phyloP scores from a whole-genome alignment of 2,329 filamentous ascomycete species.

The Exophiala spinifera region DNA sequence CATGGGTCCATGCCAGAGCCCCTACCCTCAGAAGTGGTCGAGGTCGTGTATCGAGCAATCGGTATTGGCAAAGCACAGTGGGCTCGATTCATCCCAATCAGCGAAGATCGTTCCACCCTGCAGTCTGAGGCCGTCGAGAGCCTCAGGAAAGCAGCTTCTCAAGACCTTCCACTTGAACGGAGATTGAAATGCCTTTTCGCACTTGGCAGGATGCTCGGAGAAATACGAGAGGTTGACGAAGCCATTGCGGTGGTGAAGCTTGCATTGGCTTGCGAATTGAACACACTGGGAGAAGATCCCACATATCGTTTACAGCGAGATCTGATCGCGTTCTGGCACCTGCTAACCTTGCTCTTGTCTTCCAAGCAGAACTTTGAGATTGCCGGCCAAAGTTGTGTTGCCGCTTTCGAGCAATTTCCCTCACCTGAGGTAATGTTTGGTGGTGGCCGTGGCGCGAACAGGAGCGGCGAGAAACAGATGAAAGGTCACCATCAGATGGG shows the following conservation, averaged over 20 bases:
- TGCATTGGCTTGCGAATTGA: slow-evolving; percentile 61
- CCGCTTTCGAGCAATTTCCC: slow-evolving; percentile 85
- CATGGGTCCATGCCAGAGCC: neutral
- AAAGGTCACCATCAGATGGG: slow-evolving; percentile 34
- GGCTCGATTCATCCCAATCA: slow-evolving; percentile 78
- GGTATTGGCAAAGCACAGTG: slow-evolving; percentile 83
- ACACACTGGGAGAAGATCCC: slow-evolving; percentile 31
- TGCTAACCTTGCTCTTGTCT: slow-evolving; percentile 80
- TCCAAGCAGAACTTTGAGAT: slow-evolving; percentile 80
- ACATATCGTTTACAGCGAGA: slow-evolving; percentile 36
- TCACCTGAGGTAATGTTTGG: slow-evolving; percentile 69
- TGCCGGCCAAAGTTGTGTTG: slow-evolving; percentile 79
- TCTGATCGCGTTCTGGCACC: slow-evolving; percentile 83
- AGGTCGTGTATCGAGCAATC: slow-evolving; percentile 60
- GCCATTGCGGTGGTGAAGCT: slow-evolving; percentile 81
- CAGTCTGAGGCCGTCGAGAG: slow-evolving; percentile 74
- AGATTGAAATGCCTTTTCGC: slow-evolving; percentile 78
- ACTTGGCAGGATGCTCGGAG: slow-evolving; percentile 79
- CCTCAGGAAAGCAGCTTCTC: slow-evolving; percentile 68
- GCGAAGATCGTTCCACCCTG: slow-evolving; percentile 65
- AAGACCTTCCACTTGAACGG: slow-evolving; percentile 61
- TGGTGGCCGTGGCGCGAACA: slow-evolving; percentile 32
- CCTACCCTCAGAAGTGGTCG: slow-evolving; percentile 16
- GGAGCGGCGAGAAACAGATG: slow-evolving; percentile 22
- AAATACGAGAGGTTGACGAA: slow-evolving; percentile 73